These are phyloP conservation scores for Phytophthora sansomeana DNA, from an alignment of 352 stramenopile species.

Conservation along the genomic window DNA sequence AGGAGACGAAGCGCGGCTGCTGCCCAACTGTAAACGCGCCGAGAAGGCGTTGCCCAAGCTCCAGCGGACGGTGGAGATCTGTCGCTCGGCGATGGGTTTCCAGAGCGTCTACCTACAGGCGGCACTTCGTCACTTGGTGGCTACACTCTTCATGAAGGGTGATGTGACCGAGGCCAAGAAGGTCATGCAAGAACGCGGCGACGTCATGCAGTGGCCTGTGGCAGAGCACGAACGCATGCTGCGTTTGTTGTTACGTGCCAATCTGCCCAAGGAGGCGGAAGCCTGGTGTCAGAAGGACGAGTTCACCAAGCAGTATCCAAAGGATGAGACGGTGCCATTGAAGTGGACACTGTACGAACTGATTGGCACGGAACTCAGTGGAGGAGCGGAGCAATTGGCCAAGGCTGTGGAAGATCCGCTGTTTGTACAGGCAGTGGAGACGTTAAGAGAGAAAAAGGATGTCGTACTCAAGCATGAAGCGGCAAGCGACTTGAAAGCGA, in stretches of 20 bases:
- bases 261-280: slow-evolving; percentile 49
- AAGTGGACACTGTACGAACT: slow-evolving; percentile 83
- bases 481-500: slow-evolving; percentile 42
- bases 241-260: slow-evolving; percentile 65
- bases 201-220: slow-evolving; percentile 77
- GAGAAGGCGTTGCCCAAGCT: slow-evolving; percentile 59
- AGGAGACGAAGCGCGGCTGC: slow-evolving; percentile 38
- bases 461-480: slow-evolving; percentile 62
- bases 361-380: slow-evolving; percentile 56
- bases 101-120: slow-evolving; percentile 73
- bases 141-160: slow-evolving; percentile 71
- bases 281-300: slow-evolving; percentile 68
- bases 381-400: slow-evolving; percentile 47
- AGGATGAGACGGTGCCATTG: slow-evolving; percentile 67
- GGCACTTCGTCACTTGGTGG: slow-evolving; percentile 65
- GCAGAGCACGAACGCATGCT: slow-evolving; percentile 78
- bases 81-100: slow-evolving; percentile 78
- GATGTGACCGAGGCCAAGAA: slow-evolving; percentile 57
- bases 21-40: slow-evolving; percentile 61
- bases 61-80: slow-evolving; percentile 78
- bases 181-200: slow-evolving; percentile 72
- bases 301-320: slow-evolving; percentile 60
- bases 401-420: slow-evolving; percentile 59
- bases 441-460: slow-evolving; percentile 71
- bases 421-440: slow-evolving; percentile 65